A percentile compares a stretch with the other conserved stretches of the same genome.
These are phyloP conservation scores for Entrophospora sp. DNA, from an alignment of 192 early-diverging fungal genomes.

Conservation along the genomic window DNA sequence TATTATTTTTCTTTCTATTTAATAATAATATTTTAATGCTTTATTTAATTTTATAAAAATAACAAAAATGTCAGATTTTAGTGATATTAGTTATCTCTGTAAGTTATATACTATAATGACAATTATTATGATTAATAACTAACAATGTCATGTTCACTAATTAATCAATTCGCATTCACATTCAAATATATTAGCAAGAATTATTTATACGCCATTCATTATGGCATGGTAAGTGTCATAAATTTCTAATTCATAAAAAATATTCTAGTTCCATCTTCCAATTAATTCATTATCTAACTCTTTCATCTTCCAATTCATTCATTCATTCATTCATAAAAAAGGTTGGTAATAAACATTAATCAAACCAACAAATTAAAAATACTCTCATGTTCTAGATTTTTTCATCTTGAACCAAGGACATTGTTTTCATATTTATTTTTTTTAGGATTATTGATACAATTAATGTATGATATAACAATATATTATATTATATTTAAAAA, in stretches of 20 bases:
- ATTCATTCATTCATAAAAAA: neutral
- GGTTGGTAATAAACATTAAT: neutral
- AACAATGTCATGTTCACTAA: too few relatives aligned
- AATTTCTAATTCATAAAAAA: neutral
- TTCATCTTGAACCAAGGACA: neutral
- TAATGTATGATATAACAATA: neutral
- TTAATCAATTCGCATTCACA: too few relatives aligned
- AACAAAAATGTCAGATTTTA: neutral
- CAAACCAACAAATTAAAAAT: neutral
- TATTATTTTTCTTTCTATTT: neutral
- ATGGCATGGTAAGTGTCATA: neutral
- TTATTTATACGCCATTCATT: neutral
- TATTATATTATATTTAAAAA: slow-evolving; percentile 1
- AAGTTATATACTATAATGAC: neutral
- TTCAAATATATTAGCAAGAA: neutral
- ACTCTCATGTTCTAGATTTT: neutral
- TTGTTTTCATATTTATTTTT: slow-evolving; percentile 1
- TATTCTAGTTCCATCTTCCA: neutral
- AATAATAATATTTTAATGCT: neutral
- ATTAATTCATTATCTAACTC: neutral
- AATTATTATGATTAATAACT: neutral
- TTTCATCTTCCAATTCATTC: too few relatives aligned
- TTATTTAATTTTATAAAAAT: neutral
- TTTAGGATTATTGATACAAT: neutral
- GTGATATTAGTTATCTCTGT: slow-evolving; percentile 4